Evolutionary conservation across 2,329 filamentous ascomycete species (phyloP).

Genomic region (Daldinia sp.): DNA sequence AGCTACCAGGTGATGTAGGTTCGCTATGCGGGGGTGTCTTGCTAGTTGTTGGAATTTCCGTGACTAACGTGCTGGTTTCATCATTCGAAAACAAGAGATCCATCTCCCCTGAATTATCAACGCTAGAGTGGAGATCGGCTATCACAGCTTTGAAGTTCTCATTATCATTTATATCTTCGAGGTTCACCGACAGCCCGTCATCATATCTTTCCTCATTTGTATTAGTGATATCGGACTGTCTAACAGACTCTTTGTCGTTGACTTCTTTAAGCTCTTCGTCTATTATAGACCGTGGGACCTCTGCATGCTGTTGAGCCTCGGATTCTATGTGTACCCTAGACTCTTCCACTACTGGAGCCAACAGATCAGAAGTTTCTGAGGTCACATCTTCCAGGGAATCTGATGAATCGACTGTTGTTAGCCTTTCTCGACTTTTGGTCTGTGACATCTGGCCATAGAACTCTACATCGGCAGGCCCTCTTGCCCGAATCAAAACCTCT

Average conservation of each 20-base stretch:
- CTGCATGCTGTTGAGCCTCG: neutral
- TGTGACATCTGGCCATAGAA: conserved; percentile 32
- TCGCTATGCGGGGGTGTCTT: neutral
- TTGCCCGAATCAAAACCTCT: conserved; percentile 8
- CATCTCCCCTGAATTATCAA: conserved; percentile 13
- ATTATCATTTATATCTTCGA: neutral
- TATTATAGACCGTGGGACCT: conserved; percentile 5
- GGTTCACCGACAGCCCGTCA: neutral
- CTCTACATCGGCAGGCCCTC: conserved; percentile 21
- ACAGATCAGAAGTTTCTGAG: neutral
- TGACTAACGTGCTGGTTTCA: conserved; percentile 8
- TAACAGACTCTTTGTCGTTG: neutral
- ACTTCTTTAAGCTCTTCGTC: neutral
- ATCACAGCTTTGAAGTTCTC: neutral
- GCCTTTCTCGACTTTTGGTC: conserved; percentile 24
- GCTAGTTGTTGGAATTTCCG: conserved; percentile 1
- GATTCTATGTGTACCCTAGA: neutral
- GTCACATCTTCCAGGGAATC: neutral
- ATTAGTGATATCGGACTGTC: neutral
- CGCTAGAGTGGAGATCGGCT: neutral
- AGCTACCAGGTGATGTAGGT: neutral
- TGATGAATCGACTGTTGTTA: conserved; percentile 8
- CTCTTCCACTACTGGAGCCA: neutral
- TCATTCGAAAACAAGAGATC: conserved; percentile 12
- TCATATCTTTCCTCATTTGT: conserved; percentile 11